Percentiles rank a stretch among this genome's conserved stretches.
phyloP scores from a whole-genome alignment of 345 rosid species.

The Gossypium australe region DNA sequence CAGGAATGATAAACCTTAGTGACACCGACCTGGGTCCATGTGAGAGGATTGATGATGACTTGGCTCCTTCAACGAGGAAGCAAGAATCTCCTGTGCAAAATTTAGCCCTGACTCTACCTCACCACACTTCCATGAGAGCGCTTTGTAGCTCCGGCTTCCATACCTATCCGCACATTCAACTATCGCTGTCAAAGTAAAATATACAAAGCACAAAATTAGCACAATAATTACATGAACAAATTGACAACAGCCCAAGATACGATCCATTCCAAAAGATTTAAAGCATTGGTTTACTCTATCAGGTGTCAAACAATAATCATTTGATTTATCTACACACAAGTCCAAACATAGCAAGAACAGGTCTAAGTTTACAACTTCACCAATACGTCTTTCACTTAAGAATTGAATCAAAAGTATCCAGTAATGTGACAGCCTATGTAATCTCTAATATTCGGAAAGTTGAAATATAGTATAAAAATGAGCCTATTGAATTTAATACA shows the following conservation, averaged over 20 bases:
- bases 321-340: neutral
- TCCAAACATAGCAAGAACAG: neutral
- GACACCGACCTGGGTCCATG: neutral
- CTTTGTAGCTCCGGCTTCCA: neutral
- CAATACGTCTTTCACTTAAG: neutral
- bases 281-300: neutral
- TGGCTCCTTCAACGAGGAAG: neutral
- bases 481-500: conserved; percentile 21
- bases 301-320: neutral
- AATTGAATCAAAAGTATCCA: neutral
- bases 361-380: neutral
- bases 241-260: neutral
- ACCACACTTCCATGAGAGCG: neutral
- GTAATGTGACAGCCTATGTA: neutral
- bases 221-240: neutral
- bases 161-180: neutral
- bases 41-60: neutral
- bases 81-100: neutral
- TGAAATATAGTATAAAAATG: conserved; percentile 26
- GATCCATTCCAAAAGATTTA: neutral
- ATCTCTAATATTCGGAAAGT: conserved; percentile 1
- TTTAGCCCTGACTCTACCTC: neutral
- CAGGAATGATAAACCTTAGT: neutral
- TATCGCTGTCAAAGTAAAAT: neutral
- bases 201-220: neutral